Percentiles rank a stretch among this genome's conserved stretches.
Conservation (phyloP, 306 rosid genomes). For the Quercus aquifolioides region DNA sequence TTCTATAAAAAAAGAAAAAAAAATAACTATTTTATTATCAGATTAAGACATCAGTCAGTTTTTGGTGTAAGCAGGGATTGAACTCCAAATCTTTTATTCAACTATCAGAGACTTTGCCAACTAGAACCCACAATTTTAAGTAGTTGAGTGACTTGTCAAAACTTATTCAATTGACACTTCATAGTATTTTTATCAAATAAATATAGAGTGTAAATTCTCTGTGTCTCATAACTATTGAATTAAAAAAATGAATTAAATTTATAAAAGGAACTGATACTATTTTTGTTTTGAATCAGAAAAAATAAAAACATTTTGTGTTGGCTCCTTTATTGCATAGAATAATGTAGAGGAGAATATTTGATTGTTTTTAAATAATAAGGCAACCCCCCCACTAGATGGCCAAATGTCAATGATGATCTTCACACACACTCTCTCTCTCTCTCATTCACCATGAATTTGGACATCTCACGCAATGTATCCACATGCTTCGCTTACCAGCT, state of each 20-base stretch:
- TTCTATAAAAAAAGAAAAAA: too few species aligned
- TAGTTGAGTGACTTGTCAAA: too few species aligned
- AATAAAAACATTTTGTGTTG: not conserved
- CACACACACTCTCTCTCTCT: not conserved
- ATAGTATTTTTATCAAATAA: too few species aligned
- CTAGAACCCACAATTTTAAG: too few species aligned
- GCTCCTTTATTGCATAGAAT: not conserved
- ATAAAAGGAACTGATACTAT: not conserved
- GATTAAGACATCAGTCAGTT: rapidly evolving
- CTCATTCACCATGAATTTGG: conserved; percentile 30
- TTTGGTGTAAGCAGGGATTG: rapidly evolving
- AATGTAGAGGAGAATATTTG: conserved; percentile 12
- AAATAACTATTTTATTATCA: too few species aligned
- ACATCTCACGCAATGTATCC: conserved; percentile 55
- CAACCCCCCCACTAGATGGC: conserved; percentile 42
- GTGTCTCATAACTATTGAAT: too few species aligned
- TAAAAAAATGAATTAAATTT: too few species aligned
- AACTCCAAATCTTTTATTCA: rapidly evolving
- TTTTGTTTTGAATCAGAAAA: conserved; percentile 8
- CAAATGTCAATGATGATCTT: conserved; percentile 38
- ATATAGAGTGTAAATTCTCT: too few species aligned
- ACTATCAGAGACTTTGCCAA: rapidly evolving
- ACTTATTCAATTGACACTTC: too few species aligned
- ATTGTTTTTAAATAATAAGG: conserved; percentile 31
- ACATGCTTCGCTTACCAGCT: conserved; percentile 46